These are phyloP conservation scores for Aspergillus mulundensis DNA, from an alignment of 495 filamentous ascomycete species.

Conservation along the genomic window DNA sequence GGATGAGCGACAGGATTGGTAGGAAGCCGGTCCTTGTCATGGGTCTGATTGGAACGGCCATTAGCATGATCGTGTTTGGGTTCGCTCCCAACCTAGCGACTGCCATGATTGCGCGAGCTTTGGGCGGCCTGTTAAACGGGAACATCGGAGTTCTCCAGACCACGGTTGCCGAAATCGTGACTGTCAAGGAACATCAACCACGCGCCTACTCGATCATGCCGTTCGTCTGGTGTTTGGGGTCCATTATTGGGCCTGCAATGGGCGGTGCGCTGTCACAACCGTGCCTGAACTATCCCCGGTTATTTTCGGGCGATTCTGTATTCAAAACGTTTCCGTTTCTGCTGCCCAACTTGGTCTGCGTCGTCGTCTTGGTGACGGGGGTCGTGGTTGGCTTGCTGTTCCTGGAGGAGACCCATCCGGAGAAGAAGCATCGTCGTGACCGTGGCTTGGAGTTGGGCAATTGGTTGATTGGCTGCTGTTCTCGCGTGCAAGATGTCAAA, in stretches of 20 bases:
- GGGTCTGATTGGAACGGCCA: slow-evolving; percentile 80
- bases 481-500: slow-evolving; percentile 33
- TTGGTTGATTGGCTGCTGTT: slow-evolving; percentile 57
- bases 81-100: slow-evolving; percentile 81
- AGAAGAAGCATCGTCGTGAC: slow-evolving; percentile 74
- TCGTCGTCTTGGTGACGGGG: slow-evolving; percentile 69
- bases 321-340: slow-evolving; percentile 87
- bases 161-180: slow-evolving; percentile 89
- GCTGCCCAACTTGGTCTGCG: slow-evolving; percentile 89
- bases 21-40: slow-evolving; percentile 89
- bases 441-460: slow-evolving; percentile 70
- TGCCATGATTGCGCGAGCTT: slow-evolving; percentile 79
- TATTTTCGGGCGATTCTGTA: slow-evolving; percentile 69
- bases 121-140: slow-evolving; percentile 90
- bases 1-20: slow-evolving; percentile 86
- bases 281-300: slow-evolving; percentile 69
- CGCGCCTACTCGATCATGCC: slow-evolving; percentile 97
- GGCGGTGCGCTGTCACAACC: slow-evolving; percentile 88
- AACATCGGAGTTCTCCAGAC: slow-evolving; percentile 95
- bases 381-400: slow-evolving; percentile 83
- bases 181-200: slow-evolving; percentile 85
- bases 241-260: slow-evolving; percentile 84
- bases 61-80: slow-evolving; percentile 93
- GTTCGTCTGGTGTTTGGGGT: slow-evolving; percentile 92
- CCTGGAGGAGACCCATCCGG: slow-evolving; percentile 89